Evolutionary conservation across 1,284 basidiomycete genomes (phyloP).

Genomic region (Pseudozyma pruni): DNA sequence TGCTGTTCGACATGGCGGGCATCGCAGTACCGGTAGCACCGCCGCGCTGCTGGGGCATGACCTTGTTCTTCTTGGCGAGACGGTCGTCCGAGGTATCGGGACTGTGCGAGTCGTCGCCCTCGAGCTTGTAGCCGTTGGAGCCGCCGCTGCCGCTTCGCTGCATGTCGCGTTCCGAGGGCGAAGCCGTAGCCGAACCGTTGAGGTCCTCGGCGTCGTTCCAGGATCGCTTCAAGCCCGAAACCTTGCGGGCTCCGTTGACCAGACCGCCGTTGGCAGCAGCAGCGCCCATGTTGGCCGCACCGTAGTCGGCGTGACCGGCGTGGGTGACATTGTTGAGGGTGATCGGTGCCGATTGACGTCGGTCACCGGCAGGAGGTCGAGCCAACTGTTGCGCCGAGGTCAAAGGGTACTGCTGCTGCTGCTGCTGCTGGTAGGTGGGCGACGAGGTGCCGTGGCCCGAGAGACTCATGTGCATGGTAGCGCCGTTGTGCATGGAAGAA

Average conservation of each 20-base stretch:
- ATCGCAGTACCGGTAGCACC: slow-evolving; percentile 14
- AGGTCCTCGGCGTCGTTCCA: slow-evolving; percentile 48
- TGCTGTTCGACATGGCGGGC: slow-evolving; percentile 40
- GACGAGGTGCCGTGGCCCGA: slow-evolving; percentile 47
- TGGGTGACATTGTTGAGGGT: slow-evolving; percentile 36
- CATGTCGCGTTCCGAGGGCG: slow-evolving; percentile 51
- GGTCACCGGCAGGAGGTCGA: slow-evolving; percentile 35
- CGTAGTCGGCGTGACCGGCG: slow-evolving; percentile 39
- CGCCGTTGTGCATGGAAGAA: slow-evolving; percentile 42
- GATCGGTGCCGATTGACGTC: slow-evolving; percentile 48
- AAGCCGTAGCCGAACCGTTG: slow-evolving; percentile 38
- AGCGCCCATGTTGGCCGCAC: slow-evolving; percentile 37
- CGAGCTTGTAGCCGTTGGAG: slow-evolving; percentile 48
- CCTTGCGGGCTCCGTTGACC: slow-evolving; percentile 45
- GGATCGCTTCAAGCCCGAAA: slow-evolving; percentile 49
- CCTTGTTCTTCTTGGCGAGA: slow-evolving; percentile 45
- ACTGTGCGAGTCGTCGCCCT: slow-evolving; percentile 43
- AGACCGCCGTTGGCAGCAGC: slow-evolving; percentile 28
- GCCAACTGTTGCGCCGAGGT: slow-evolving; percentile 43
- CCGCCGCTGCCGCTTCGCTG: slow-evolving; percentile 45
- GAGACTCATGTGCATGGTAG: slow-evolving; percentile 49
- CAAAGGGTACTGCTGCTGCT: slow-evolving; percentile 44
- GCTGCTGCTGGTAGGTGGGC: slow-evolving; percentile 39
- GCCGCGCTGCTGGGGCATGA: slow-evolving; percentile 28
- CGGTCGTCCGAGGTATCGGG: slow-evolving; percentile 45